Base-by-base conservation (phyloP, 305 asterid genomes). In the Solanum aculeatissimum region DNA sequence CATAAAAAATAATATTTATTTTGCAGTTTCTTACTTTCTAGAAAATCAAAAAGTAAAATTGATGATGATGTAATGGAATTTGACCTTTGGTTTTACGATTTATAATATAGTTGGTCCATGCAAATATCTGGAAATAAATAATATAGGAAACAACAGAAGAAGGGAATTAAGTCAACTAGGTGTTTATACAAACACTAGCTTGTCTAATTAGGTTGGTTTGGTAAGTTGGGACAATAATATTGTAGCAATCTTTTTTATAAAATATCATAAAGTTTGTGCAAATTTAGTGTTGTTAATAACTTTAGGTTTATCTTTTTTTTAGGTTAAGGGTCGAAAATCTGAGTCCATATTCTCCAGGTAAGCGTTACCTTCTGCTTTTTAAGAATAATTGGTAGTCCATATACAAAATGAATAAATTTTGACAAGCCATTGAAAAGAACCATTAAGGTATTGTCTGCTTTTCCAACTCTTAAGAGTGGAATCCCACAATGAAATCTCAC, bases 21-120 rank as follows among this genome's bases (percentile, higher is more conserved):
- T 21, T 70, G 18, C 72, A 80, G 47, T 45, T 82, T 82, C 6
- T 62, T 66, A 77, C 25, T 77, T 83, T 80, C 15, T 60, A 57
- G 60, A 69, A 42, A 63, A 82, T 15, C 19, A 81, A 29, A 27
- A 81, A 77, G 68, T 29, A 32, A 25, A 14, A 18, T 11, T 9
- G 21, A 21, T 85, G 92, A 89, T 92, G 89, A 79, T 87, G 92
- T 91, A 94, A 92, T 70, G 83, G 62, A 86, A 86, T 82, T 91
- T 91, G 95, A 91, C 95, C 93, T 86, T 38, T 9, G 21, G 18
- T 69, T 84, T 55, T 18, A 57, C 2, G 63, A 54, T 49, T 82
- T 40, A 57, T n/a, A n/a, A 27, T 35, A 14, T 66, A 62, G 45
- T 47, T 82, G 78, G 84, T 82, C 84, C 66, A 69, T 63, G 58